phyloP scores from a whole-genome alignment of 371 early-diverging fungal genomes.

The Apophysomyces ossiformis region DNA sequence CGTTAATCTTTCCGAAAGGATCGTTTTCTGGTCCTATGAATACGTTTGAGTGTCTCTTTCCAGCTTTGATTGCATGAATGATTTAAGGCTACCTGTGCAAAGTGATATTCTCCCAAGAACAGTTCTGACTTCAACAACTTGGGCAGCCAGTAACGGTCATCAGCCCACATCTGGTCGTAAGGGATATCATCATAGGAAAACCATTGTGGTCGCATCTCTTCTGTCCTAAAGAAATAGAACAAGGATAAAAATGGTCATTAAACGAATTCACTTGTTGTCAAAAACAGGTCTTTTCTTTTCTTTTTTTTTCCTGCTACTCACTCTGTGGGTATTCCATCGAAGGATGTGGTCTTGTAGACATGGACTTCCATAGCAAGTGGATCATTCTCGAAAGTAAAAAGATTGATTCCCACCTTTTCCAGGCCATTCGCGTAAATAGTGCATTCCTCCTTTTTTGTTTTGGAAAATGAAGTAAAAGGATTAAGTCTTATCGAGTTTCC shows the following conservation, averaged over 20 bases:
- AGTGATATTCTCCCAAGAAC: constrained; percentile 45
- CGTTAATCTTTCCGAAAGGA: constrained; percentile 12
- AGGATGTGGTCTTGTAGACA: constrained; percentile 51
- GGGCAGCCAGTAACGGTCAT: constrained; percentile 60
- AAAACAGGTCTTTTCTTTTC: neutral
- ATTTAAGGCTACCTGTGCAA: constrained; percentile 28
- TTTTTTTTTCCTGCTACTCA: too few relatives aligned
- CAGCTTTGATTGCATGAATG: too few relatives aligned
- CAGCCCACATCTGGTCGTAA: constrained; percentile 61
- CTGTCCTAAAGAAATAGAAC: constrained; percentile 39
- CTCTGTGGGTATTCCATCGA: constrained; percentile 61
- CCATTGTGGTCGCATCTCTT: constrained; percentile 71
- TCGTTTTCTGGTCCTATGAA: neutral
- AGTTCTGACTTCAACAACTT: constrained; percentile 20
- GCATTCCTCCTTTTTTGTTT: constrained; percentile 64
- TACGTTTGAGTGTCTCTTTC: too few relatives aligned
- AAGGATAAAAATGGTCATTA: neutral
- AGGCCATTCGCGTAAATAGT: constrained; percentile 53
- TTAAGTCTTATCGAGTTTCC: too few relatives aligned
- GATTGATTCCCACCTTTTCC: constrained; percentile 54
- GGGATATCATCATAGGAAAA: constrained; percentile 54
- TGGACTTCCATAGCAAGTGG: constrained; percentile 61
- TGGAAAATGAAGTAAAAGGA: too few relatives aligned
- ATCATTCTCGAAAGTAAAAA: constrained; percentile 62
- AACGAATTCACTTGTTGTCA: neutral